These are phyloP conservation scores for Alternaria sp. DNA, from an alignment of 2,329 filamentous ascomycete genomes.

Conservation along the genomic window DNA sequence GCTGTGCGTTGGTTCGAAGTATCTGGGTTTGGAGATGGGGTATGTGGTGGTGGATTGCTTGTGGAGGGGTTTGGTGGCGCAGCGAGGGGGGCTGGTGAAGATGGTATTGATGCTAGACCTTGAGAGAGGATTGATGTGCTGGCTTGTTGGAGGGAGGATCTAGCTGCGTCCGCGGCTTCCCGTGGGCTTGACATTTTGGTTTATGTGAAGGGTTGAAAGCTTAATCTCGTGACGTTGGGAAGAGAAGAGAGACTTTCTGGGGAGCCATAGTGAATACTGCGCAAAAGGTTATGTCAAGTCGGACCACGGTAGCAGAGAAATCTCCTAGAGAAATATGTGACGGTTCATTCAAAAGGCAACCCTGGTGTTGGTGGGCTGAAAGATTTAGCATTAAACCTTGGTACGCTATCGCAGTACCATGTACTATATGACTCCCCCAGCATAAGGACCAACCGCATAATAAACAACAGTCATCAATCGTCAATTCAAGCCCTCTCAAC, in stretches of 20 bases:
- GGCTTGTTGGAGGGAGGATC: neutral
- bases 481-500: neutral
- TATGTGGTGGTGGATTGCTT: neutral
- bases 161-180: neutral
- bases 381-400: neutral
- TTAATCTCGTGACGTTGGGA: no score
- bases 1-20: neutral
- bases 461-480: neutral
- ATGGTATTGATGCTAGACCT: neutral
- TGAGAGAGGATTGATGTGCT: neutral
- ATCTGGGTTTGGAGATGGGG: neutral
- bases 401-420: conserved; percentile 1
- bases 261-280: neutral
- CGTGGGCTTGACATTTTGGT: neutral
- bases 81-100: neutral
- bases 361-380: neutral
- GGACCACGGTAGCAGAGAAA: neutral
- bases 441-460: neutral
- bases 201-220: neutral
- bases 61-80: neutral
- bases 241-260: neutral
- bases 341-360: neutral
- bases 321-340: neutral
- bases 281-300: neutral
- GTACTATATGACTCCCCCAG: neutral